Evolutionary conservation across 495 filamentous ascomycete genomes (phyloP), one percentile per base, ranked within the genome.

Genomic region (Hyaloscypha bicolor): DNA sequence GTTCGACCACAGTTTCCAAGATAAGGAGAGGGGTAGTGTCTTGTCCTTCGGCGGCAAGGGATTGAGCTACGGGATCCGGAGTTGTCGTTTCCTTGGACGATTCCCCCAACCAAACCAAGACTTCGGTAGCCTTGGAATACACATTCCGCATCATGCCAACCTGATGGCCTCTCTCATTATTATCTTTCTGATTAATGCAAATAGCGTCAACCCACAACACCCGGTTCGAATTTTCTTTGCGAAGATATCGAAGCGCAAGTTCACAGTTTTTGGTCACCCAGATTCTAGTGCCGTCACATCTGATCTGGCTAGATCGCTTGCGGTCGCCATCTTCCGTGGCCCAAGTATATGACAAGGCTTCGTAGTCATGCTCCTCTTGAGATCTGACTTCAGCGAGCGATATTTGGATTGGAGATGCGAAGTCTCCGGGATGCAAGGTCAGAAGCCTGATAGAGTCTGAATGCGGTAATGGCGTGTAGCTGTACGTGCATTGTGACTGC

Each of bases 121-220:
- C 71, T 14, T 25, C 14, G 0, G 21, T 3, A 2, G 71, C 68
- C 19, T 62, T 55, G 32, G n/a, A n/a, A 63, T 75, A 75, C 8
- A 75, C 72, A 30, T 68, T 32, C 45, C 55, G 55, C 71, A 76
- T 75, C 14, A 70, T 63, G 6, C 25, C 56, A 29, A 76, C 60
- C 56, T 76, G 75, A 1, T 62, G 60, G 8, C 60, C 62, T 39
- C 71, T 69, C 62, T 77, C 76, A 0, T 55, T 9, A 0, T 39
- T 25, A 57, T 76, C 60, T 1, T 45, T 51, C 32, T 77, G 76
- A 39, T 77, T 70, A 25, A 77, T 77, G 52, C 75, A 77, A 21
- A 77, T 63, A 0, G 72, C 73, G 64, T 77, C 75, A 14, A 73
- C 67, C 74, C 76, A 77, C 4, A 76, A 60, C 0, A 29, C n/a